Conservation (phyloP, 768 basidiomycete genomes). For the Amanita exitialis region DNA sequence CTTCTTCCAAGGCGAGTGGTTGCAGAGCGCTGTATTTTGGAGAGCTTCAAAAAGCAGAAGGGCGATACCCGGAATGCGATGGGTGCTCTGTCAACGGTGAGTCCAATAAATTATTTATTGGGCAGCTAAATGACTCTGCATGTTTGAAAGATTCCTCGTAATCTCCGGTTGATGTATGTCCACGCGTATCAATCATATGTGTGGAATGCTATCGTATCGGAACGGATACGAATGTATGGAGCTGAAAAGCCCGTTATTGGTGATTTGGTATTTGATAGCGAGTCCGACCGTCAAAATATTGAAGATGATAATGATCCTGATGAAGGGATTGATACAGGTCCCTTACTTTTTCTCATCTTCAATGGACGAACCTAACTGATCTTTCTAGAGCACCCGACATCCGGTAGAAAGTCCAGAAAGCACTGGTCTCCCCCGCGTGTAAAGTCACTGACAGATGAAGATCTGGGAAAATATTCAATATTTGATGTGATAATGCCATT, state of each 20-base stretch:
- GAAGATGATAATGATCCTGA: constrained; percentile 25
- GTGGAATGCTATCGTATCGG: constrained; percentile 96
- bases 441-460: constrained; percentile 68
- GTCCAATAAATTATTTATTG: constrained; percentile 10
- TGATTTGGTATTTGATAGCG: constrained; percentile 75
- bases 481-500: constrained; percentile 98
- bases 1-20: constrained; percentile 87
- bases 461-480: constrained; percentile 75
- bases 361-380: background rate
- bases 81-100: constrained; percentile 78
- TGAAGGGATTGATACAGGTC: constrained; percentile 20
- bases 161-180: constrained; percentile 93
- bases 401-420: constrained; percentile 29
- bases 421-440: constrained; percentile 64
- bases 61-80: constrained; percentile 77
- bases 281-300: constrained; percentile 20
- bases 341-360: background rate
- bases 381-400: constrained; percentile 15
- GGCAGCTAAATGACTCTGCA: background rate
- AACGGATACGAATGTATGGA: constrained; percentile 77
- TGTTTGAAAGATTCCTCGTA: constrained; percentile 74
- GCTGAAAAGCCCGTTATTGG: constrained; percentile 68
- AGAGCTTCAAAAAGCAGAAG: constrained; percentile 76
- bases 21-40: constrained; percentile 87
- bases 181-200: constrained; percentile 98